These are phyloP conservation scores for Podospora tetraspora DNA, from an alignment of 495 filamentous ascomycete genomes.

Conservation along the genomic window DNA sequence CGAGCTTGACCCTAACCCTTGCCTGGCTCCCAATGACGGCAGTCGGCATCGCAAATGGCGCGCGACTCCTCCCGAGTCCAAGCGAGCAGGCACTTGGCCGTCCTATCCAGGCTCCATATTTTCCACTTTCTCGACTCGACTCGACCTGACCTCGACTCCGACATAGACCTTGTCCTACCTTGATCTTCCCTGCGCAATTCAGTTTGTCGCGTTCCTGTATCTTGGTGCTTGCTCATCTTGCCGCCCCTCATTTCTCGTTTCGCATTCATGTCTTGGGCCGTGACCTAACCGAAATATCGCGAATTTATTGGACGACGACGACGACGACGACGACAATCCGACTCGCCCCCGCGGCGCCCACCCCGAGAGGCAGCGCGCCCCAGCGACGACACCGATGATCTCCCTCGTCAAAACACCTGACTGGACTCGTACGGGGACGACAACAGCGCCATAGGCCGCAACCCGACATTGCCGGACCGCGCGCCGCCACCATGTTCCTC, in stretches of 20 bases:
- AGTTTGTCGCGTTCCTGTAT: neutral
- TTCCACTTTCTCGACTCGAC: neutral
- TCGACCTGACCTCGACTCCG: neutral
- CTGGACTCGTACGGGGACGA: conserved; percentile 2
- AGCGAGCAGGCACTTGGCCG: neutral
- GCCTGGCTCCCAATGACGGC: neutral
- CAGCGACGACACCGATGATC: conserved; percentile 13
- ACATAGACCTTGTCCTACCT: neutral
- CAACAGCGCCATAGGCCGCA: neutral
- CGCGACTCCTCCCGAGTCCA: neutral
- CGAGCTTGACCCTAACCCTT: neutral
- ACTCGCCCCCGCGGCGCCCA: neutral
- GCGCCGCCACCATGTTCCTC: conserved; percentile 17
- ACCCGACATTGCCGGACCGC: neutral
- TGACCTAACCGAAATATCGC: neutral
- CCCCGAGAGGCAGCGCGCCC: neutral
- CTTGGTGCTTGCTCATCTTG: neutral
- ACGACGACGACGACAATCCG: neutral
- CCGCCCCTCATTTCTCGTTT: neutral
- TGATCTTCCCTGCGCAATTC: neutral
- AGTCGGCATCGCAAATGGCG: neutral
- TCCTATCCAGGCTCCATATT: neutral
- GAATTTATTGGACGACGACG: neutral
- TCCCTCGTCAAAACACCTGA: neutral
- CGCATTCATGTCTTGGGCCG: neutral